Percentiles rank a stretch among this genome's conserved stretches.
phyloP scores from a whole-genome alignment of 1,139 yeast species.

The Suhomyces maxii region DNA sequence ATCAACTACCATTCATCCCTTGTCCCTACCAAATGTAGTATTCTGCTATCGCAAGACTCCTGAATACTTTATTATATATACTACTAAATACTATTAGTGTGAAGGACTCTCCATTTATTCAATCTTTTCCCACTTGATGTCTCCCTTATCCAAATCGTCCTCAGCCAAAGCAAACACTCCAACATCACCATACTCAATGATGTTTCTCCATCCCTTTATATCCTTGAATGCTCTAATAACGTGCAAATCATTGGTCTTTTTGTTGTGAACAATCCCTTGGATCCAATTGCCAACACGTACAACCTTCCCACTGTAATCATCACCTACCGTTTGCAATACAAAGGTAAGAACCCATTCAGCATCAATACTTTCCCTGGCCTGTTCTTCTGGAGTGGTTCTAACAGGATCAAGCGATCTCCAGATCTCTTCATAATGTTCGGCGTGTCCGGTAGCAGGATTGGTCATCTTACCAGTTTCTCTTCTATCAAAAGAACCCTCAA shows the following conservation, averaged over 20 bases:
- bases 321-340: constrained; percentile 26
- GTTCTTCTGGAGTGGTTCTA: constrained; percentile 27
- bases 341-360: neutral
- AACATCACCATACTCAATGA: constrained; percentile 30
- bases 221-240: constrained; percentile 26
- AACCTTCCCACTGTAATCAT: constrained; percentile 40
- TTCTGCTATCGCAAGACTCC: no score
- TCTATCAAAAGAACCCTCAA: constrained; percentile 44
- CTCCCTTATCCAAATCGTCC: constrained; percentile 13
- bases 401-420: constrained; percentile 56
- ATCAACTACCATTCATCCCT: no score
- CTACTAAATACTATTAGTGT: no score
- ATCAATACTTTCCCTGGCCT: constrained; percentile 26
- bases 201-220: constrained; percentile 23
- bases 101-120: neutral
- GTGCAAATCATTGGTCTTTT: constrained; percentile 16
- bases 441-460: constrained; percentile 46
- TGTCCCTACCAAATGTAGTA: no score
- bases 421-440: constrained; percentile 51
- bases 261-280: constrained; percentile 50
- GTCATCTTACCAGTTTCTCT: constrained; percentile 56
- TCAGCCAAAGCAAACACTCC: constrained; percentile 23
- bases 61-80: no score
- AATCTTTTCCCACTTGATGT: constrained; percentile 1
- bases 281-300: constrained; percentile 54